These are phyloP conservation scores for Kodamaea kaohsiungensis DNA, from an alignment of 805 yeast genomes.

Conservation along the genomic window DNA sequence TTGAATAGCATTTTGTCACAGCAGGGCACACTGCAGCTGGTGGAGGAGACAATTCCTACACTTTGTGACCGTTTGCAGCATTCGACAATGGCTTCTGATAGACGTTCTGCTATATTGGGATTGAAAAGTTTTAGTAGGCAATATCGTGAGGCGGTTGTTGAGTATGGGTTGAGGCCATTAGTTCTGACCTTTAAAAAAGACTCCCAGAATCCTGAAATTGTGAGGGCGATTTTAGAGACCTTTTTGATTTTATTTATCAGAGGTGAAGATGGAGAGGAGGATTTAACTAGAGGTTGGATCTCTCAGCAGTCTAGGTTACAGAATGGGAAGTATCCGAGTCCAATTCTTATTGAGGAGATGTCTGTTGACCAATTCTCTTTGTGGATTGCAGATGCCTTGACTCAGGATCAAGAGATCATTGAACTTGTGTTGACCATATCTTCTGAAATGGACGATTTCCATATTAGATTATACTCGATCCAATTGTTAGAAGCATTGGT, in stretches of 20 bases:
- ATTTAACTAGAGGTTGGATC: slow-evolving; percentile 67
- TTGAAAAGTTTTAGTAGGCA: slow-evolving; percentile 86
- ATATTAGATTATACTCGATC: slow-evolving; percentile 74
- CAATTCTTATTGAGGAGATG: slow-evolving; percentile 56
- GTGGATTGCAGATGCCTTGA: slow-evolving; percentile 94
- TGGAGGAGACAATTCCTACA: slow-evolving; percentile 83
- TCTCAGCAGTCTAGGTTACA: slow-evolving; percentile 71
- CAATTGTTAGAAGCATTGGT: slow-evolving; percentile 84
- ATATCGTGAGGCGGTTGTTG: slow-evolving; percentile 87
- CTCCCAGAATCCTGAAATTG: slow-evolving; percentile 64
- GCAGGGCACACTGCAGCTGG: slow-evolving; percentile 44
- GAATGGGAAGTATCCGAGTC: slow-evolving; percentile 80
- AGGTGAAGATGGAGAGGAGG: slow-evolving; percentile 57
- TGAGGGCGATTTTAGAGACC: slow-evolving; percentile 83
- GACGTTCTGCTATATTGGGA: slow-evolving; percentile 89
- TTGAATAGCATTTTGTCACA: slow-evolving; percentile 37
- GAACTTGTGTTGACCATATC: slow-evolving; percentile 42
- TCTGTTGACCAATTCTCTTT: slow-evolving; percentile 81
- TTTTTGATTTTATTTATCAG: slow-evolving; percentile 77
- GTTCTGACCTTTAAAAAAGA: slow-evolving; percentile 67
- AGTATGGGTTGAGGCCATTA: slow-evolving; percentile 77
- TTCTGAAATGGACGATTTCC: slow-evolving; percentile 62
- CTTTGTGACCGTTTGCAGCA: slow-evolving; percentile 85
- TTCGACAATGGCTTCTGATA: slow-evolving; percentile 77
- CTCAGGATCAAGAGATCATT: slow-evolving; percentile 48